phyloP scores from a whole-genome alignment of 139 green algal species.

The Microglena sp. region DNA sequence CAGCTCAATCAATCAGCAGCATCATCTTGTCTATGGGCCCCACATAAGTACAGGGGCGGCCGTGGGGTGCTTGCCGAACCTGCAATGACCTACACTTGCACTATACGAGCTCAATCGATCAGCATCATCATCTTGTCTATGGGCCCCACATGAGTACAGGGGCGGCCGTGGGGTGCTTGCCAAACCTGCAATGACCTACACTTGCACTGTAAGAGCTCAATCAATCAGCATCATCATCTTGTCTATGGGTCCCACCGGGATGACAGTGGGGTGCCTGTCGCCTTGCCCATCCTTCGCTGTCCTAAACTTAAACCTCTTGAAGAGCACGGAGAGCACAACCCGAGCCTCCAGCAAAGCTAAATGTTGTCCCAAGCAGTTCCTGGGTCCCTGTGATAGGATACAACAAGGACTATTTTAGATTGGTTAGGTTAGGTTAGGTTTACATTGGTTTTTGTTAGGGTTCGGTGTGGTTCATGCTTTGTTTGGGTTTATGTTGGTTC shows the following conservation, averaged over 20 bases:
- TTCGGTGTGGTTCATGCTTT: too few relatives aligned
- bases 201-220: too few relatives aligned
- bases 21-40: too few relatives aligned
- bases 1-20: too few relatives aligned
- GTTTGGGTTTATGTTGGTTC: too few relatives aligned
- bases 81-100: too few relatives aligned
- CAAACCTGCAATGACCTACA: too few relatives aligned
- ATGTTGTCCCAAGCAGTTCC: conserved; percentile 88
- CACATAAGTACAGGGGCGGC: too few relatives aligned
- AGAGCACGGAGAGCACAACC: conserved; percentile 70
- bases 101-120: conserved; percentile 43
- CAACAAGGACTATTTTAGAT: background rate
- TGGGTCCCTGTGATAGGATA: conserved; percentile 50
- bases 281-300: conserved; percentile 9
- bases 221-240: conserved; percentile 60
- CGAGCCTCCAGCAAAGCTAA: conserved; percentile 78
- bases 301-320: conserved; percentile 66
- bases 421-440: background rate
- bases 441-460: too few relatives aligned
- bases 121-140: conserved; percentile 57
- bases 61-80: too few relatives aligned
- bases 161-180: conserved; percentile 55
- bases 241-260: conserved; percentile 62
- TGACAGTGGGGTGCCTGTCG: conserved; percentile 48
- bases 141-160: conserved; percentile 67